A percentile compares a stretch with the other conserved stretches of the same genome.
phyloP scores from a whole-genome alignment of 257 asterid genomes.

The Penstemon newberryi region DNA sequence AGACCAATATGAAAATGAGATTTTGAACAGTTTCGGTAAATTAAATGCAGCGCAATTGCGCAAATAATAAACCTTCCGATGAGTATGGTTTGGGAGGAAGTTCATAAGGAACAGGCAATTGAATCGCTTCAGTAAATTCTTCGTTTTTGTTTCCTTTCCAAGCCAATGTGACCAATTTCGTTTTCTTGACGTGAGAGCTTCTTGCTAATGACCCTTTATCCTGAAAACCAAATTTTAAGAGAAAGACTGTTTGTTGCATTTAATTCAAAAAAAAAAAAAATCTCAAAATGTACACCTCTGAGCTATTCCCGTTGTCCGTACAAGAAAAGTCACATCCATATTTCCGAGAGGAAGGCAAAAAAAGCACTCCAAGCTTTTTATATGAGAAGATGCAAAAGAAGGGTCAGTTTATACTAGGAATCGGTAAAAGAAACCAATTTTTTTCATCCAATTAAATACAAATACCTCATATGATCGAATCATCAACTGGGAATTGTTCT shows the following conservation, averaged over 20 bases:
- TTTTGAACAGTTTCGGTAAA: slow-evolving; percentile 4
- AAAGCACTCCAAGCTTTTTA: slow-evolving; percentile 82
- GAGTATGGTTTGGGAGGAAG: slow-evolving; percentile 86
- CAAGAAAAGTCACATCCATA: slow-evolving; percentile 63
- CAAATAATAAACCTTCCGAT: slow-evolving; percentile 46
- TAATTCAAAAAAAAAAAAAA: neutral
- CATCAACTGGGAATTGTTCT: slow-evolving; percentile 94
- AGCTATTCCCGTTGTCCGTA: slow-evolving; percentile 43
- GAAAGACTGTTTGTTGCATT: neutral
- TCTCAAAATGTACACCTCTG: slow-evolving; percentile 33
- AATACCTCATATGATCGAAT: slow-evolving; percentile 92
- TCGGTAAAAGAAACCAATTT: neutral
- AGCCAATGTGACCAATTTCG: slow-evolving; percentile 63
- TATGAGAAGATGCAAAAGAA: slow-evolving; percentile 19
- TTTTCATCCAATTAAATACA: neutral
- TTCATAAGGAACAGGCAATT: slow-evolving; percentile 84
- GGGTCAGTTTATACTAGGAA: slow-evolving; percentile 19
- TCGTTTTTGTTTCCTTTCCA: slow-evolving; percentile 50
- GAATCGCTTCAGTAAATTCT: slow-evolving; percentile 49
- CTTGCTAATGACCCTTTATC: slow-evolving; percentile 27
- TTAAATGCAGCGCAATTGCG: slow-evolving; percentile 1
- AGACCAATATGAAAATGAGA: slow-evolving; percentile 8
- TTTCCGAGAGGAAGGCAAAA: slow-evolving; percentile 60
- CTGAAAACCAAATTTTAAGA: slow-evolving; percentile 33
- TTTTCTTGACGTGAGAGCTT: slow-evolving; percentile 44